Conservation (phyloP, 2,329 filamentous ascomycete genomes). For the Aspergillus cejpii region DNA sequence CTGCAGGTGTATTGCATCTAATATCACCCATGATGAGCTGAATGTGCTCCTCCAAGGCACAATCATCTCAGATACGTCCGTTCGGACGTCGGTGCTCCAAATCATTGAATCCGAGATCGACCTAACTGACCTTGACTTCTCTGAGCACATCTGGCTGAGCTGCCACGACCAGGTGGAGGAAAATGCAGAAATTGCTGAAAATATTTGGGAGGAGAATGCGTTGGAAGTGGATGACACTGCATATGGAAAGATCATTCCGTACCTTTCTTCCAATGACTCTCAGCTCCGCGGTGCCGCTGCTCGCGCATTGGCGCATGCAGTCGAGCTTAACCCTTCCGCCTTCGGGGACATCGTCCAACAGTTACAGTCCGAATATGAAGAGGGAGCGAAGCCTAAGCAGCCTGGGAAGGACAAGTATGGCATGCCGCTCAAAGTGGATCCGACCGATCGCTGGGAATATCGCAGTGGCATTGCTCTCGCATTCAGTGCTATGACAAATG, state of each 20-base stretch:
- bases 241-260: constrained; percentile 63
- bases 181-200: constrained; percentile 71
- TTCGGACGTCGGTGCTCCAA: constrained; percentile 78
- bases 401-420: constrained; percentile 88
- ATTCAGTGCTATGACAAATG: constrained; percentile 70
- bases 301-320: constrained; percentile 68
- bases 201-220: constrained; percentile 93
- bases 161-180: constrained; percentile 87
- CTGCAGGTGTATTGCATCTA: constrained; percentile 75
- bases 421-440: constrained; percentile 83
- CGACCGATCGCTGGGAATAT: constrained; percentile 83
- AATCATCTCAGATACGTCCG: constrained; percentile 70
- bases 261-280: constrained; percentile 69
- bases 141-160: constrained; percentile 86
- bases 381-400: constrained; percentile 73
- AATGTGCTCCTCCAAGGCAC: constrained; percentile 67
- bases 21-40: constrained; percentile 67
- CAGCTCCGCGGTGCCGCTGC: constrained; percentile 80
- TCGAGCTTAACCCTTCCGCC: constrained; percentile 53
- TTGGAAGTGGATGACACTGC: constrained; percentile 63
- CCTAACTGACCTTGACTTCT: constrained; percentile 77
- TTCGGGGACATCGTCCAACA: constrained; percentile 57
- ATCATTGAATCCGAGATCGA: constrained; percentile 88
- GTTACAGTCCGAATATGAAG: constrained; percentile 65
- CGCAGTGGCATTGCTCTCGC: constrained; percentile 83